A percentile compares a stretch with the other conserved stretches of the same genome.
These are phyloP conservation scores for Sporothrix inflata DNA, from an alignment of 2,329 filamentous ascomycete species.

Conservation along the genomic window DNA sequence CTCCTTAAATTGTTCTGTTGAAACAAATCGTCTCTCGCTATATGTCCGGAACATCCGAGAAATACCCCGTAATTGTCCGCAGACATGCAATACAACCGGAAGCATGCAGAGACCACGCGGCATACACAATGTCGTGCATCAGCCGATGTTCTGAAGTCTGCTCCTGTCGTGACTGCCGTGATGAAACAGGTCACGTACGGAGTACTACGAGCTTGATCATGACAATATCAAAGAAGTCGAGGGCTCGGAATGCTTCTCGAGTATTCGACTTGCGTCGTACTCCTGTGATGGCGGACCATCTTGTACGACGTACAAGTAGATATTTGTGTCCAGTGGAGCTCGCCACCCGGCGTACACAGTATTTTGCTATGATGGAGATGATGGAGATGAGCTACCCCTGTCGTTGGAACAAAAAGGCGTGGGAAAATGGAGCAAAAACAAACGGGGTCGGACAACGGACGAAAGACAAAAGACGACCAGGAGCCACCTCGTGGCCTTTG, in stretches of 20 bases:
- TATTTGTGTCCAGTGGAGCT: background rate
- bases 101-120: background rate
- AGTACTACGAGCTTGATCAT: background rate
- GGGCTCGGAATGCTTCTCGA: no score
- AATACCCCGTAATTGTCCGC: background rate
- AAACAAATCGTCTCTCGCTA: background rate
- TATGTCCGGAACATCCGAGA: background rate
- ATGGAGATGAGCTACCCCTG: background rate
- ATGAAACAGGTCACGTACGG: background rate
- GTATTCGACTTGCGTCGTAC: background rate
- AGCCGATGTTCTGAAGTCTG: background rate
- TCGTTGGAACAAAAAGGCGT: background rate
- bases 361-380: background rate
- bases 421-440: background rate
- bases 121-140: background rate
- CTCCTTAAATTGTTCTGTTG: background rate
- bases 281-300: background rate
- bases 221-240: background rate
- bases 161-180: no score
- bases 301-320: no score
- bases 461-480: background rate
- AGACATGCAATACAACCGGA: background rate
- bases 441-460: background rate
- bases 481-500: constrained; percentile 1
- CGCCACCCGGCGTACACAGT: background rate